Conservation (phyloP, 2,329 filamentous ascomycete genomes). For the Fusarium chlamydosporum region DNA sequence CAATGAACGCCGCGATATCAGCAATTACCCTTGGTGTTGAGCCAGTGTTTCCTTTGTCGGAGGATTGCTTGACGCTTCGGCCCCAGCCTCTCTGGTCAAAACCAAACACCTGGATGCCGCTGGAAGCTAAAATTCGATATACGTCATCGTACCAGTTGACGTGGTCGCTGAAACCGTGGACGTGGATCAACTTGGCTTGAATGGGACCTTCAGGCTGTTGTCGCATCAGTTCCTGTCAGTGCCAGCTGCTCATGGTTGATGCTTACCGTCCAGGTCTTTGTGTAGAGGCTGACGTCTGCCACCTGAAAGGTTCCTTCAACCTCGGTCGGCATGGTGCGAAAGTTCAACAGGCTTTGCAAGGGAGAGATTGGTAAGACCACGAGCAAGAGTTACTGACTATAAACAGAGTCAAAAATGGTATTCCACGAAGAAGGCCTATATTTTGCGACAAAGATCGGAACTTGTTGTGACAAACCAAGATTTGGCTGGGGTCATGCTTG, state of each 20-base stretch:
- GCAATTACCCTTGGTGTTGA: slow-evolving; percentile 78
- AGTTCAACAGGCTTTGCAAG: not conserved
- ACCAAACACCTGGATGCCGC: slow-evolving; percentile 80
- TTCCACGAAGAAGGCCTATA: not conserved
- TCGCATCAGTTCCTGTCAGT: slow-evolving; percentile 26
- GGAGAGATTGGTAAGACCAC: not conserved
- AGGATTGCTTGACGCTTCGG: slow-evolving; percentile 72
- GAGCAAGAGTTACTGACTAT: not conserved
- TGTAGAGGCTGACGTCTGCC: slow-evolving; percentile 64
- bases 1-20: slow-evolving; percentile 84
- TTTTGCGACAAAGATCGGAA: slow-evolving; percentile 1
- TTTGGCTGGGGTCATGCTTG: slow-evolving; percentile 29
- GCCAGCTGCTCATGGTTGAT: slow-evolving; percentile 2
- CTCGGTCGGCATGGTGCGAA: slow-evolving; percentile 56
- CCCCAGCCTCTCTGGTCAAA: slow-evolving; percentile 96
- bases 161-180: slow-evolving; percentile 94
- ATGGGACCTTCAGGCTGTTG: slow-evolving; percentile 67
- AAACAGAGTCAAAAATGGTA: not conserved
- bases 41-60: slow-evolving; percentile 80
- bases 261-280: slow-evolving; percentile 72
- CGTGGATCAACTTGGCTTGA: slow-evolving; percentile 81
- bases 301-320: slow-evolving; percentile 66
- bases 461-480: not conserved
- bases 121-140: slow-evolving; percentile 76
- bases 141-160: slow-evolving; percentile 81